These are phyloP conservation scores for Heliosperma pusillum DNA, from an alignment of 148 eudicot species.

Conservation along the genomic window DNA sequence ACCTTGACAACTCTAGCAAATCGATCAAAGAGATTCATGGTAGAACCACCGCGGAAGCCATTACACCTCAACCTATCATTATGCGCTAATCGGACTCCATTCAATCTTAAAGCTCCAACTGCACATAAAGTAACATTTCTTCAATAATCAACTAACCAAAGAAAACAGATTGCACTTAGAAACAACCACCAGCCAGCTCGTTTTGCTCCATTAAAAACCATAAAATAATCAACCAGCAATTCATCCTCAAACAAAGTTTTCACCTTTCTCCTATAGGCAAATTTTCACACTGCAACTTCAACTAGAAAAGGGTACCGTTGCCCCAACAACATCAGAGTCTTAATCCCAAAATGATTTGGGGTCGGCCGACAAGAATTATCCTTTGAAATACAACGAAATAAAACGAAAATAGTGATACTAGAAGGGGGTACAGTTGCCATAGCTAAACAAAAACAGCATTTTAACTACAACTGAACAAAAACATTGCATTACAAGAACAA, in stretches of 20 bases:
- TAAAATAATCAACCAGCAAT: neutral
- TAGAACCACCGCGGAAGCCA: slow-evolving; percentile 57
- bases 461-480: neutral
- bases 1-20: slow-evolving; percentile 98
- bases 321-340: too few relatives aligned
- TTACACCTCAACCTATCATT: slow-evolving; percentile 45
- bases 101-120: slow-evolving; percentile 55
- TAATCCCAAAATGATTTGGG: too few relatives aligned
- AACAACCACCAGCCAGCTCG: neutral
- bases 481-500: neutral
- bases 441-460: neutral
- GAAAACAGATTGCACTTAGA: neutral
- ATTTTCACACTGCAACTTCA: slow-evolving; percentile 2
- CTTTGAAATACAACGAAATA: too few relatives aligned
- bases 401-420: too few relatives aligned
- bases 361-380: too few relatives aligned
- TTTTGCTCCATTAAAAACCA: neutral
- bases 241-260: neutral
- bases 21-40: slow-evolving; percentile 87
- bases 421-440: neutral
- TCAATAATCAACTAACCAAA: neutral
- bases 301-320: neutral
- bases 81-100: slow-evolving; percentile 41
- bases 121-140: slow-evolving; percentile 22
- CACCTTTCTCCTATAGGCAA: neutral